These are phyloP conservation scores for Penicillium arizonense DNA, from an alignment of 495 filamentous ascomycete species.

Conservation along the genomic window DNA sequence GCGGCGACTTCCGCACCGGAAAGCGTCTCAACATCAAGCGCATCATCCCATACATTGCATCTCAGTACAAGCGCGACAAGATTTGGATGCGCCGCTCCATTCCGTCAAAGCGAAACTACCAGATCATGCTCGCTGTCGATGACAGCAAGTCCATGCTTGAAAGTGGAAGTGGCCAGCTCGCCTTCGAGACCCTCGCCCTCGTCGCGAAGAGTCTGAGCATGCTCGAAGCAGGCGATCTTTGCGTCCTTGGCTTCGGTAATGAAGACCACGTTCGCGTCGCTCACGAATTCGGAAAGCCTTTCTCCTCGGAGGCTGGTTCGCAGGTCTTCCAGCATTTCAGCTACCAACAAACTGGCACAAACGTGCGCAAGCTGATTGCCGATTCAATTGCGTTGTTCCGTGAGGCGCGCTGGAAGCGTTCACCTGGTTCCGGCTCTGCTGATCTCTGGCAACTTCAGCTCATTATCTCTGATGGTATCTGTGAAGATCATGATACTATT, in stretches of 20 bases:
- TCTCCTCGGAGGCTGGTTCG: conserved; percentile 79
- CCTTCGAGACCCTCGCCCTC: conserved; percentile 89
- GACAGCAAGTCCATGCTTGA: conserved; percentile 92
- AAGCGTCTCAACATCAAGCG: conserved; percentile 98
- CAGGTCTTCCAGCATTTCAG: conserved; percentile 80
- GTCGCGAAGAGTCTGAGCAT: conserved; percentile 80
- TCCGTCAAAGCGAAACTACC: conserved; percentile 89
- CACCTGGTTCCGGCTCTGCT: conserved; percentile 51
- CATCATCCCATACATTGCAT: conserved; percentile 98
- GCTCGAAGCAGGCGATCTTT: conserved; percentile 90
- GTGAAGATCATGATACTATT: conserved; percentile 83
- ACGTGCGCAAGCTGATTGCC: conserved; percentile 75
- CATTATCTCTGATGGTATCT: conserved; percentile 90
- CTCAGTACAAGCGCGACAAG: conserved; percentile 96
- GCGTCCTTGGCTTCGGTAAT: conserved; percentile 81
- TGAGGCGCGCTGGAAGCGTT: conserved; percentile 61
- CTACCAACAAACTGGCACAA: conserved; percentile 80
- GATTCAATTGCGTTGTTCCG: conserved; percentile 79
- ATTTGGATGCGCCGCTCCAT: conserved; percentile 97
- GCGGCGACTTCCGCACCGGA: conserved; percentile 94
- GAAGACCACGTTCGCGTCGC: conserved; percentile 76
- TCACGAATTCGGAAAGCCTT: conserved; percentile 81
- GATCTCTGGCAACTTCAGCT: conserved; percentile 97
- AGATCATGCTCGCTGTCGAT: conserved; percentile 96
- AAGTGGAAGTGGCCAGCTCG: conserved; percentile 63